Percentiles rank a stretch among this genome's conserved stretches.
These are phyloP conservation scores for Infundibulicybe gibba DNA, from an alignment of 768 basidiomycete genomes.

Conservation along the genomic window DNA sequence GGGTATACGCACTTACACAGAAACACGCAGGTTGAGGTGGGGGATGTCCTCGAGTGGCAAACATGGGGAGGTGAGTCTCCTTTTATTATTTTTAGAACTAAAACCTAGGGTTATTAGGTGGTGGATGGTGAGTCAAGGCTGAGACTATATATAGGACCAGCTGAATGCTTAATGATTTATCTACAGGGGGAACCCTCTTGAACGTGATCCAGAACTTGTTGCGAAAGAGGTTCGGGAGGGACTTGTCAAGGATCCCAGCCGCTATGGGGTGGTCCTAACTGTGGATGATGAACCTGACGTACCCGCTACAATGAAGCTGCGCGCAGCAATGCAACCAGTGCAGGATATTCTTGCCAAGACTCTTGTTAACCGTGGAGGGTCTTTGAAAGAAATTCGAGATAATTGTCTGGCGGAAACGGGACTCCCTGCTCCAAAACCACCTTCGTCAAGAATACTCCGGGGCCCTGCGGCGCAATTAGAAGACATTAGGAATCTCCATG, in stretches of 20 bases:
- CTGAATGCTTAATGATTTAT: no score
- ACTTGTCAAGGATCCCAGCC: constrained; percentile 15
- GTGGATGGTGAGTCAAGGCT: no score
- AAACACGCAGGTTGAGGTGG: constrained; percentile 9
- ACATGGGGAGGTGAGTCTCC: constrained; percentile 23
- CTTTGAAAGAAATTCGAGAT: constrained; percentile 15
- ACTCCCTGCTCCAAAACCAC: constrained; percentile 15
- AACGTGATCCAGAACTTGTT: constrained; percentile 20
- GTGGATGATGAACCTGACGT: constrained; percentile 13
- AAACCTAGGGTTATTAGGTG: background rate
- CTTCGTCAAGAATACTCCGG: constrained; percentile 15
- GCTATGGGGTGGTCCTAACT: constrained; percentile 20
- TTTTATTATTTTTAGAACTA: background rate
- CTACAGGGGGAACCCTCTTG: constrained; percentile 15
- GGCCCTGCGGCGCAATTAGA: constrained; percentile 15
- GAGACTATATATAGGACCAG: no score
- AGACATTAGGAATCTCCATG: constrained; percentile 15
- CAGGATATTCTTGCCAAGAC: constrained; percentile 12
- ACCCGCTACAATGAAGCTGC: constrained; percentile 11
- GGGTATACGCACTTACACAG: background rate
- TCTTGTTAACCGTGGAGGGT: constrained; percentile 20
- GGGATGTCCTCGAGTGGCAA: constrained; percentile 23
- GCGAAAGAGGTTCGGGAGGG: constrained; percentile 21
- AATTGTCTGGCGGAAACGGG: constrained; percentile 19
- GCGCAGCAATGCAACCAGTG: constrained; percentile 11